Percentiles rank a stretch among this genome's conserved stretches.
These are phyloP conservation scores for Chamaecyparis obtusa DNA, from an alignment of 75 land plant species.

Conservation along the genomic window DNA sequence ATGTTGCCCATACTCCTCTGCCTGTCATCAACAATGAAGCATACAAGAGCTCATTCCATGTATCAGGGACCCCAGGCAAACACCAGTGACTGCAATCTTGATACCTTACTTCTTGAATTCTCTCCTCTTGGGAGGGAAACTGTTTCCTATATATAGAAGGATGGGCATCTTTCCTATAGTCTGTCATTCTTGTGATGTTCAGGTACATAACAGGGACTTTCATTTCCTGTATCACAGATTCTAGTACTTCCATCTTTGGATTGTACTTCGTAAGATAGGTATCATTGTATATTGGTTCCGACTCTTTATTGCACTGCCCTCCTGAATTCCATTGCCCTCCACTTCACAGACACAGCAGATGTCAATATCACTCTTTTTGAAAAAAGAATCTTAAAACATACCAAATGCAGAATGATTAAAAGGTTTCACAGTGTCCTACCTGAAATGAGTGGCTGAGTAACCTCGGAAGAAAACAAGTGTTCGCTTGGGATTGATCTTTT, in stretches of 20 bases:
- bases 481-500: conserved; percentile 51
- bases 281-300: conserved; percentile 64
- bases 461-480: conserved; percentile 73
- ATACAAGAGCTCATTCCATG: conserved; percentile 84
- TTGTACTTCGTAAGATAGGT: conserved; percentile 50
- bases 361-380: neutral
- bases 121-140: conserved; percentile 33
- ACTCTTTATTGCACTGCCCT: conserved; percentile 68
- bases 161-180: conserved; percentile 79
- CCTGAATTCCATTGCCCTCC: conserved; percentile 92
- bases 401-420: conserved; percentile 3
- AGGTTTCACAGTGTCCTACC: conserved; percentile 29
- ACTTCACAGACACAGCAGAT: conserved; percentile 26
- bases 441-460: conserved; percentile 79
- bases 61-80: conserved; percentile 86
- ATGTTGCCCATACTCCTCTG: neutral
- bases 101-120: conserved; percentile 24
- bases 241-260: conserved; percentile 52
- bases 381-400: neutral
- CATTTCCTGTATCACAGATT: conserved; percentile 52
- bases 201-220: conserved; percentile 52
- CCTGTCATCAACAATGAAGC: conserved; percentile 43
- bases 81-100: conserved; percentile 97
- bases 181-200: conserved; percentile 76
- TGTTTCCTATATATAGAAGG: conserved; percentile 65